Evolutionary conservation across 148 eudicot genomes (phyloP).

Genomic region (Cornus suecica): DNA sequence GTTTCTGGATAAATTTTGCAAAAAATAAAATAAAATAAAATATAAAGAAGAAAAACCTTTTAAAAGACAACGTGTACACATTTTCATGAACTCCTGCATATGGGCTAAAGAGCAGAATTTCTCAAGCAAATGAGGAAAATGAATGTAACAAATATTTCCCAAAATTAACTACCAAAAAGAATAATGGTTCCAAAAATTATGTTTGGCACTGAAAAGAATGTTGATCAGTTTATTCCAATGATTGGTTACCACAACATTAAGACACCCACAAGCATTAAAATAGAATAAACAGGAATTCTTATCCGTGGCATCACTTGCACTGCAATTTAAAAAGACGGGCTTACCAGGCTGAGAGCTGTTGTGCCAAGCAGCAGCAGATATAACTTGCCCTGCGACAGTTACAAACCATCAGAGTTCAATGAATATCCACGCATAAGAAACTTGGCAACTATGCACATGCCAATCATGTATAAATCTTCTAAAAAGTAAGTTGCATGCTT

Average conservation of each 20-base stretch:
- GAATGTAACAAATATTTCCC: background rate
- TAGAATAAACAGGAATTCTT: background rate
- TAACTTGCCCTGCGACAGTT: conserved; percentile 65
- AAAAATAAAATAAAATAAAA: too few relatives aligned
- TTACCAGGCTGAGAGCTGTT: conserved; percentile 94
- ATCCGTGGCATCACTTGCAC: conserved; percentile 3
- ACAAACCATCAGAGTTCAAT: conserved; percentile 2
- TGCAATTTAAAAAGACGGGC: conserved; percentile 11
- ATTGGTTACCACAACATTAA: background rate
- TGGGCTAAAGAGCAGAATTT: background rate
- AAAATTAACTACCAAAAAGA: background rate
- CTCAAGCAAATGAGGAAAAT: too few relatives aligned
- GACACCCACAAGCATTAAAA: background rate
- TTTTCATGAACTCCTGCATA: background rate
- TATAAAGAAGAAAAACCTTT: too few relatives aligned
- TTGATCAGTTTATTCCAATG: background rate
- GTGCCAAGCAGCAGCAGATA: conserved; percentile 87
- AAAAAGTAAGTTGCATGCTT: too few relatives aligned
- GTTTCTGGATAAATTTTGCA: too few relatives aligned
- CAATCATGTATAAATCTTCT: background rate
- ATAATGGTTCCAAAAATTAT: background rate
- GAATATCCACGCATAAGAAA: background rate
- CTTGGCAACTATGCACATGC: background rate
- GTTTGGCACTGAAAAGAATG: background rate
- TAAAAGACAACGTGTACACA: too few relatives aligned